phyloP scores from a whole-genome alignment of 257 asterid genomes.

The Solanum habrochaites region DNA sequence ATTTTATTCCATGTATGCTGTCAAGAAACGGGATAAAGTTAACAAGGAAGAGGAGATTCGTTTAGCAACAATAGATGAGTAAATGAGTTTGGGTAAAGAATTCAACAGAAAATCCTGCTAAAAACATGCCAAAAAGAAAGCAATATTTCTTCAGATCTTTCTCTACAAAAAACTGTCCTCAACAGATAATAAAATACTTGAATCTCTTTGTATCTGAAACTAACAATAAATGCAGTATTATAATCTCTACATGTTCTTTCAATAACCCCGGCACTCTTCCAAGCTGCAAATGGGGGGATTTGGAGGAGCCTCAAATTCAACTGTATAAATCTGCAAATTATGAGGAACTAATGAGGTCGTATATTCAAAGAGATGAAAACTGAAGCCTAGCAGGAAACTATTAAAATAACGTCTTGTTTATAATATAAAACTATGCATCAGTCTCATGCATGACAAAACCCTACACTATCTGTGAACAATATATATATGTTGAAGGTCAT shows the following conservation, averaged over 20 bases:
- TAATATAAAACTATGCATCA: background rate
- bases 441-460: background rate
- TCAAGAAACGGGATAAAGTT: background rate
- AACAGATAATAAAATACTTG: background rate
- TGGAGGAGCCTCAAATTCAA: conserved; percentile 1
- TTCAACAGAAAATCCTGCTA: background rate
- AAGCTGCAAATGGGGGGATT: background rate
- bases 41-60: background rate
- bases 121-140: background rate
- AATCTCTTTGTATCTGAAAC: background rate
- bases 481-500: background rate
- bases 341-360: background rate
- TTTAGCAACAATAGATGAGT: background rate
- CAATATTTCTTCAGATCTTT: background rate
- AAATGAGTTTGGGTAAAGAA: background rate
- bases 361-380: background rate
- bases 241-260: background rate
- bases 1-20: background rate
- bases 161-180: background rate
- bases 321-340: background rate
- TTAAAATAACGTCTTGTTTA: background rate
- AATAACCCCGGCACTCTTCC: background rate
- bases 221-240: background rate
- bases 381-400: background rate
- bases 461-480: background rate